Percentiles rank a stretch among this genome's conserved stretches.
These are phyloP conservation scores for Paraphaeosphaeria minitans DNA, from an alignment of 2,329 filamentous ascomycete species.

Conservation along the genomic window DNA sequence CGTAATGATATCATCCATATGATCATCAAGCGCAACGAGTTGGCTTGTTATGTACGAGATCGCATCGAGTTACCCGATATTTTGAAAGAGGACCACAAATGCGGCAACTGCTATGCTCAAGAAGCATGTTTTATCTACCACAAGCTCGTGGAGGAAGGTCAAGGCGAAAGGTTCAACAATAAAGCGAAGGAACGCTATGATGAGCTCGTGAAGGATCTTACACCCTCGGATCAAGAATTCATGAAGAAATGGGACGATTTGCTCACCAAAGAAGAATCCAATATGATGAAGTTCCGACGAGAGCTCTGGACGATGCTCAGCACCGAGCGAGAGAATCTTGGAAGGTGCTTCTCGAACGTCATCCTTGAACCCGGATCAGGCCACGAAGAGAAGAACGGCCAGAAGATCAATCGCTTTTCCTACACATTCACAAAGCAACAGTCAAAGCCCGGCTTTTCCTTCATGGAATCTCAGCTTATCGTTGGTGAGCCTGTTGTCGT, in stretches of 20 bases:
- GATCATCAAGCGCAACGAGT: slow-evolving; percentile 92
- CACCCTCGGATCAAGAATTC: slow-evolving; percentile 74
- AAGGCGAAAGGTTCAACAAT: slow-evolving; percentile 80
- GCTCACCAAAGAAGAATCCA: slow-evolving; percentile 91
- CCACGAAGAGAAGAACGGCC: slow-evolving; percentile 68
- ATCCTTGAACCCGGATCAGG: slow-evolving; percentile 79
- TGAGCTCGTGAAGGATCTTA: slow-evolving; percentile 79
- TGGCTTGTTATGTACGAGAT: slow-evolving; percentile 84
- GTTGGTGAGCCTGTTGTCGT: slow-evolving; percentile 94
- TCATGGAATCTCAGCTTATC: slow-evolving; percentile 85
- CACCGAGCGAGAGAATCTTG: slow-evolving; percentile 81
- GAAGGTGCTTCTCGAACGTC: slow-evolving; percentile 87
- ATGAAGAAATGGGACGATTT: slow-evolving; percentile 95
- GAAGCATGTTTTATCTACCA: slow-evolving; percentile 92
- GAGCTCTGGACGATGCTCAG: slow-evolving; percentile 98
- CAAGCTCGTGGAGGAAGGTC: slow-evolving; percentile 82
- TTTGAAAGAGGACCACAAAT: slow-evolving; percentile 80
- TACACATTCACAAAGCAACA: slow-evolving; percentile 83
- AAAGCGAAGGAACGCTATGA: slow-evolving; percentile 81
- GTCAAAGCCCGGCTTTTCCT: slow-evolving; percentile 70
- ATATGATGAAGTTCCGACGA: slow-evolving; percentile 81
- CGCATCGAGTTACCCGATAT: slow-evolving; percentile 83
- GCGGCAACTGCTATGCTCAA: slow-evolving; percentile 88
- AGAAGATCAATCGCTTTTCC: slow-evolving; percentile 88
- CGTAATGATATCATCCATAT: slow-evolving; percentile 91